phyloP scores from a whole-genome alignment of 2,329 filamentous ascomycete species.

The Pestalotiopsis sp. region DNA sequence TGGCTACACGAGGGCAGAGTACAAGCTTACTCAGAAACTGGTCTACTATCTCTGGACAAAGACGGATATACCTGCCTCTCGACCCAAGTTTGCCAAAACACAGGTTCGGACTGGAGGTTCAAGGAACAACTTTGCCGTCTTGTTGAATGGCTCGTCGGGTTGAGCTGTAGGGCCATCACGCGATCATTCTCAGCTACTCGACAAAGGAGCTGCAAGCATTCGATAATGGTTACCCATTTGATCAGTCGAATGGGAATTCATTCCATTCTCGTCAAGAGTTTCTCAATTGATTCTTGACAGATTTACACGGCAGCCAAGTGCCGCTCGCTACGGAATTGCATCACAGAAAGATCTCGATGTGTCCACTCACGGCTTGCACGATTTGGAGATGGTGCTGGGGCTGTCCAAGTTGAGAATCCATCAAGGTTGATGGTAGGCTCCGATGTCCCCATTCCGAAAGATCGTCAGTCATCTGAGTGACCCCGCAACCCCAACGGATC shows the following conservation, averaged over 20 bases:
- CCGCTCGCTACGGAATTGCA: not conserved
- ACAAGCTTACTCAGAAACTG: constrained; percentile 80
- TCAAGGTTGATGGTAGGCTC: not conserved
- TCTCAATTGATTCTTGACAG: not conserved
- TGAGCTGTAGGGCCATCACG: constrained; percentile 17
- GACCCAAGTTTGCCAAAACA: constrained; percentile 64
- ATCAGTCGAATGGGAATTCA: not conserved
- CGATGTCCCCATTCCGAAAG: not conserved
- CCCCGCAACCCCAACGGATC: constrained; percentile 26
- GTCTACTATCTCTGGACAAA: constrained; percentile 86
- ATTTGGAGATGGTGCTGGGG: not conserved
- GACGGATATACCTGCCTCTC: constrained; percentile 21
- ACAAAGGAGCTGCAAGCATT: not conserved
- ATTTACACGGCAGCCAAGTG: constrained; percentile 10
- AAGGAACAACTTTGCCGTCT: constrained; percentile 90
- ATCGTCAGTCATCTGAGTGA: constrained; percentile 21
- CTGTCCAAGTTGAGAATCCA: not conserved
- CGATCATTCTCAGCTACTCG: not conserved
- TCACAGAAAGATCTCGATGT: not conserved
- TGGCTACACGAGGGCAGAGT: constrained; percentile 68
- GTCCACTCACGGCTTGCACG: not conserved
- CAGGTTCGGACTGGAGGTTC: constrained; percentile 74
- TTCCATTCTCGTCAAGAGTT: not conserved
- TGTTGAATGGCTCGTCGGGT: constrained; percentile 47
- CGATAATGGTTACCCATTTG: not conserved